A percentile compares a stretch with the other conserved stretches of the same genome.
These are phyloP conservation scores for Mortierella sp. DNA, from an alignment of 371 early-diverging fungal species.

Conservation along the genomic window DNA sequence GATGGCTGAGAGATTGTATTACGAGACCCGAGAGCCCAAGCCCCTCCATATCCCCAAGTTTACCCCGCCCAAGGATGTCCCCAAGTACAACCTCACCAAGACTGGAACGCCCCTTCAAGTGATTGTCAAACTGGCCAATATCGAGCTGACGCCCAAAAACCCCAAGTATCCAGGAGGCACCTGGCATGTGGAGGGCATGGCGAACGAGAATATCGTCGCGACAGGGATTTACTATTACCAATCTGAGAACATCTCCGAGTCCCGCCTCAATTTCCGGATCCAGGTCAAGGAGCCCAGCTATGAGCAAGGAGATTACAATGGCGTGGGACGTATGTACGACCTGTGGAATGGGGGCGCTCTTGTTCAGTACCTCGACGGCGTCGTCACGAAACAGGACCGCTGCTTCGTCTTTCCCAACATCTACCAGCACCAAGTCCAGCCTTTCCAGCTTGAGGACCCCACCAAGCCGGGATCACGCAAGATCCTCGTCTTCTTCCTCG, in stretches of 20 bases:
- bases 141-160: conserved; percentile 69
- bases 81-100: conserved; percentile 49
- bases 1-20: background rate
- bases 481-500: conserved; percentile 68
- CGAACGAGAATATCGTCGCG: conserved; percentile 72
- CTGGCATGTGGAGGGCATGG: conserved; percentile 80
- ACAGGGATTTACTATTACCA: conserved; percentile 73
- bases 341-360: conserved; percentile 33
- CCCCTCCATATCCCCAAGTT: conserved; percentile 17
- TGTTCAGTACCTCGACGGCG: conserved; percentile 50
- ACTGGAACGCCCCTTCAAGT: conserved; percentile 63
- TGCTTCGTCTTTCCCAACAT: conserved; percentile 75
- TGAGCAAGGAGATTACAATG: conserved; percentile 40
- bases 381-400: conserved; percentile 59
- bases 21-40: conserved; percentile 19
- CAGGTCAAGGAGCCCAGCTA: conserved; percentile 39
- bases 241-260: conserved; percentile 68
- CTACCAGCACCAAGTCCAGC: conserved; percentile 69
- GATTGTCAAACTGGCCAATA: conserved; percentile 74
- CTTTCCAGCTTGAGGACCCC: conserved; percentile 58
- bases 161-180: conserved; percentile 67
- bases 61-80: background rate
- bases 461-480: conserved; percentile 67
- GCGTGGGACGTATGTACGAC: conserved; percentile 15
- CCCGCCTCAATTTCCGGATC: conserved; percentile 61